Conservation (phyloP, 768 basidiomycete genomes). For the Kwoniella newhampshirensis region DNA sequence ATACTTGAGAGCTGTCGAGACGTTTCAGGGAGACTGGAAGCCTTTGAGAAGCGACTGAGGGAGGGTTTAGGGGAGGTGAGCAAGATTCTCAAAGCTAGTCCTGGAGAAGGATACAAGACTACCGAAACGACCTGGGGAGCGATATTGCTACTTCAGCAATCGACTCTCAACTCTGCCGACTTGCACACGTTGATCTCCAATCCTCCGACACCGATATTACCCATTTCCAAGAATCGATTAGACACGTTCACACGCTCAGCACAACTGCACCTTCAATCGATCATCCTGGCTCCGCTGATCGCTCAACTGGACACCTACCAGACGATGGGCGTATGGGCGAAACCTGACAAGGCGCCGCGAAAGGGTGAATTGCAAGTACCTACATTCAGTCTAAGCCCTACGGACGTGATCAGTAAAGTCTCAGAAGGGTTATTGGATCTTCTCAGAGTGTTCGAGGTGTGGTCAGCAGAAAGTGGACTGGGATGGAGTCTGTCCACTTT, state of each 20-base stretch:
- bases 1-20: constrained; percentile 76
- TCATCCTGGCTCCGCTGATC: constrained; percentile 78
- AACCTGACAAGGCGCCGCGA: constrained; percentile 59
- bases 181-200: constrained; percentile 60
- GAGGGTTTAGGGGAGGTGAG: constrained; percentile 63
- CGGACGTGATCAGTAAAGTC: constrained; percentile 79
- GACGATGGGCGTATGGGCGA: constrained; percentile 66
- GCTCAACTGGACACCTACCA: constrained; percentile 72
- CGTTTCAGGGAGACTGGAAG: constrained; percentile 65
- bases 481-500: constrained; percentile 82
- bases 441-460: constrained; percentile 88
- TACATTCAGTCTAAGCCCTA: constrained; percentile 88
- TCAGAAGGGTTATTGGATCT: constrained; percentile 93
- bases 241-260: constrained; percentile 65
- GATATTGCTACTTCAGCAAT: constrained; percentile 72
- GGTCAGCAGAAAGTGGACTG: constrained; percentile 75
- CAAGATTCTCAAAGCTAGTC: constrained; percentile 62
- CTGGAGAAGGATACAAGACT: constrained; percentile 57
- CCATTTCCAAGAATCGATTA: constrained; percentile 5
- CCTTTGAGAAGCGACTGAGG: constrained; percentile 71
- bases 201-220: constrained; percentile 11
- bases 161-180: constrained; percentile 76
- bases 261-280: constrained; percentile 74
- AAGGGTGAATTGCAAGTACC: constrained; percentile 68
- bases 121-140: constrained; percentile 58